phyloP scores from a whole-genome alignment of 306 rosid genomes.

The Arachis hypogaea region DNA sequence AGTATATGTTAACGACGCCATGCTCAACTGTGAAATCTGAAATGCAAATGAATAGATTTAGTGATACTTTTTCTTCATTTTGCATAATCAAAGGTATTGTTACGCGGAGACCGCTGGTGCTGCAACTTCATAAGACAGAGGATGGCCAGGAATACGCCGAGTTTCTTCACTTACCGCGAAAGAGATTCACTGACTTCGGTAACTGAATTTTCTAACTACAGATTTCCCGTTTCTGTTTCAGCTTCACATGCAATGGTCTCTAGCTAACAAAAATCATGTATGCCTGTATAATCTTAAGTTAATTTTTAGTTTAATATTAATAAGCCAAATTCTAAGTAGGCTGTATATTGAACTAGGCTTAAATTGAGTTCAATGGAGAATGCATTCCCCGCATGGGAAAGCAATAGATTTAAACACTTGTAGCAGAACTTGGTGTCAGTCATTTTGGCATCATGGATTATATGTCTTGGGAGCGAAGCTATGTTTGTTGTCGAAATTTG shows the following conservation, averaged over 20 bases:
- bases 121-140: constrained; percentile 91
- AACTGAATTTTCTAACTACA: constrained; percentile 33
- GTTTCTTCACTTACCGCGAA: constrained; percentile 92
- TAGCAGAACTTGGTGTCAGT: neutral
- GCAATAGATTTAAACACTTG: neutral
- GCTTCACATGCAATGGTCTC: constrained; percentile 8
- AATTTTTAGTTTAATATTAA: constrained; percentile 18
- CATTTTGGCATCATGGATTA: neutral
- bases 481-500: constrained; percentile 11
- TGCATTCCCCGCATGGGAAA: neutral
- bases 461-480: constrained; percentile 9
- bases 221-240: constrained; percentile 23
- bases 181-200: constrained; percentile 84
- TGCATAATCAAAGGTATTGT: constrained; percentile 69
- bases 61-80: constrained; percentile 24
- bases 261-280: constrained; percentile 3
- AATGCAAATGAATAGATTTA: constrained; percentile 14
- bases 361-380: constrained; percentile 4
- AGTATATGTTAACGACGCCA: neutral
- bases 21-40: constrained; percentile 6
- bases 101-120: constrained; percentile 89
- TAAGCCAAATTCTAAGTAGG: constrained; percentile 5
- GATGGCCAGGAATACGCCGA: constrained; percentile 89
- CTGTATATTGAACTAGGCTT: neutral
- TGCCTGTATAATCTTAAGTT: neutral